Evolutionary conservation across 2,329 filamentous ascomycete species (phyloP), one percentile per base, ranked within the genome.

Genomic region (Dichotomopilus funicola): DNA sequence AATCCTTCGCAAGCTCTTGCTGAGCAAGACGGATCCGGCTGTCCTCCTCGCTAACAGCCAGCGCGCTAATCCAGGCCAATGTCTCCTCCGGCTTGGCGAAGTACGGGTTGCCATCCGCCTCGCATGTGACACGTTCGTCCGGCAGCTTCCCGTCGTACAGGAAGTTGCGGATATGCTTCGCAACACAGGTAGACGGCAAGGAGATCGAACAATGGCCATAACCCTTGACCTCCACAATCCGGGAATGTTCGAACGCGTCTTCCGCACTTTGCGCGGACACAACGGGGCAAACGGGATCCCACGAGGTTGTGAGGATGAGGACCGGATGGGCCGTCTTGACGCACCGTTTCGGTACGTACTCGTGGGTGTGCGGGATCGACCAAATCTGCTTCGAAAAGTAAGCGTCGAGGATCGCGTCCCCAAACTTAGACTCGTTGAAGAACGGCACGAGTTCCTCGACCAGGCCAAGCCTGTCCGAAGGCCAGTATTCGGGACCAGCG

Each of bases 221-320:
- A 0, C 70, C 74, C 50, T 70, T 64, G 41, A 75, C 67, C 52
- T 74, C 71, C 0, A 77, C 62, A 1, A 76, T 63, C 2, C 66
- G 65, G 4, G 73, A 72, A 2, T 64, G 70, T 11, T 65, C 64
- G 54, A 73, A 75, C 0, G 67, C 66, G 1, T 61, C 61, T 2
- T 66, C 65, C 0, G 74, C 73, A 0, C 62, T 64, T 31, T 62
- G 62, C 1, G 74, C 73, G 2, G 73, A 75, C 0, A 67, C 57
- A 0, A 75, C 58, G 1, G 74, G 70, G 27, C 81, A 85, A 0
- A 85, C 78, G 0, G 83, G 82, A 43, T 86, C 78, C 8, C 77
- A 75, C 0, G 76, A 78, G 49, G 79, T 82, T 40, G 75, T 76
- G 9, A 82, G 69, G 58, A 80, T 77, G 1, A 83, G 70, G 34